Base-by-base conservation (phyloP, 2,329 filamentous ascomycete species). In the Sporothrix pseudoabietina region DNA sequence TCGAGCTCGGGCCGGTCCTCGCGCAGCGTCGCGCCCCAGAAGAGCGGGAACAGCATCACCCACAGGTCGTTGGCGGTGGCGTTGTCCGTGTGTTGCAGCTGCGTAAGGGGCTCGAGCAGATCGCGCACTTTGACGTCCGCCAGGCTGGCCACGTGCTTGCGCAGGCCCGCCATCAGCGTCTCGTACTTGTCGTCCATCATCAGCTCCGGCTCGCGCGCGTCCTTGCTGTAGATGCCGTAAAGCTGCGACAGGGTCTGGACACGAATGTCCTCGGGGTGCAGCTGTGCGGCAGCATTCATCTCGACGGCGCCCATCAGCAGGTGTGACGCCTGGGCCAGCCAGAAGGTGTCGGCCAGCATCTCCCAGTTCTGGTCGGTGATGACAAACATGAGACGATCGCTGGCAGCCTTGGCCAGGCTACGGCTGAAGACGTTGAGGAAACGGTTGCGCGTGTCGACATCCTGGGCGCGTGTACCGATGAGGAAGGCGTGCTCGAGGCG, bases 401-500 rank as follows among this genome's bases (percentile, higher is more conserved):
- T 97, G 0, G 94, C 95, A 8, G 94, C 94, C 79, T 94, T 93
- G n/a, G 94, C 97, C 76, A 99, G 85, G 79, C 94, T 97, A 82
- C 92, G 93, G 82, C 98, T 95, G 77, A 99, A 98, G 76, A 99
- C 98, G 26, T 89, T 89, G 90, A 99, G 94, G 84, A 99, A 99
- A 16, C 95, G 91, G 78, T 97, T 97, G 61, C 96, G 92, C 94
- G 98, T 98, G 73, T 97, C 92, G 14, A 98, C 93, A 80, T 99
- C 95, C 77, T 94, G 91, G 1, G 95, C 95, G 78, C 97, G 86
- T 0, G 95, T 97, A 39, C 97, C 96, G 69, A 99, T 96, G 76
- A 99, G 87, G 86, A 99, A 99, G 5, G 96, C 96, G 82, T 98
- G 95, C 83, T 99, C 96, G 88, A 99, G 92, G 4, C 97, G 90